Base-by-base conservation (phyloP, 441 rosid genomes). In the Kokia cookei region DNA sequence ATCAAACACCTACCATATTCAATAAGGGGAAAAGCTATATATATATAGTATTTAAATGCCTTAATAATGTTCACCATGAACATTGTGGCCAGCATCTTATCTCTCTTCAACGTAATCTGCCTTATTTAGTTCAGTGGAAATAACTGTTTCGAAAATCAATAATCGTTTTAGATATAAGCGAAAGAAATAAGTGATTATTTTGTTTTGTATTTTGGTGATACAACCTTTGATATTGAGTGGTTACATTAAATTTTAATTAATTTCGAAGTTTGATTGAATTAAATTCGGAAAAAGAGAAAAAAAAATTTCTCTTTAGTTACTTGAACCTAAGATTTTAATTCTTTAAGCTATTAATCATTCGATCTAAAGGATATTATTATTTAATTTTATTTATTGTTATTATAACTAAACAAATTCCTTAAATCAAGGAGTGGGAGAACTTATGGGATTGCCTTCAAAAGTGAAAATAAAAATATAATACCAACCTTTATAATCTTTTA, bases 391-490 rank as follows among this genome's bases (percentile, higher is more conserved):
- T 65, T 65, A 42, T 65, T 65, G 12, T 54, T 19, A 19, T 54
- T 54, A 54, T 54, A 43, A 19, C 22, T 22, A 42, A 45, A 42
- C 8, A 17, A 35, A 65, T 65, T 54, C 54, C 69, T 42, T 65
- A 65, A 65, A 65, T 65, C 40, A 65, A 65, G 70, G 55, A 65
- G 55, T 65, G 70, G 55, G 17, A 50, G 27, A 45, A 65, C 54
- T 45, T 35, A 43, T 43, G 17, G 54, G 37, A 43, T 65, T 65
- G 19, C 37, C 37, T 43, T 42, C 22, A 65, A 40, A 40, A 26
- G 17, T 26, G 19, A 64, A 37, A 9, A 10, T 14, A 64, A 37
- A 63, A n/a, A 3, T 17, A 37, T 63, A 42, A 12, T 64, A 40
- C 50, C 42, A 37, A 37, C 9, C 42, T 37, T 37, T 37, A 37